Evolutionary conservation across 108 stramenopile genomes (phyloP).

Genomic region (Nannochloropsis salina): DNA sequence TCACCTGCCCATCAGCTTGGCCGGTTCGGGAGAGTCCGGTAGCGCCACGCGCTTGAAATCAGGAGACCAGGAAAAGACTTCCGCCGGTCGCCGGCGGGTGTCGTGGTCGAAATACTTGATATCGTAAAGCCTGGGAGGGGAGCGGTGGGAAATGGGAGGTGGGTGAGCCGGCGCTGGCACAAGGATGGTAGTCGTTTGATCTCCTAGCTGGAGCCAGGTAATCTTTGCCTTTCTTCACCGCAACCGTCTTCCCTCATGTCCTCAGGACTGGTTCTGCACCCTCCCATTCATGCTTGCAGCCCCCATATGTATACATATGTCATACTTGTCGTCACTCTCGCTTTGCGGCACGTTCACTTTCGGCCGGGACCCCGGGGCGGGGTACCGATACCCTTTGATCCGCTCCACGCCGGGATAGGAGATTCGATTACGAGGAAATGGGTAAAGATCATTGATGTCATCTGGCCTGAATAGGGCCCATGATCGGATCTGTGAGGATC

Average conservation of each 20-base stretch:
- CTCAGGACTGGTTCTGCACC: too few species aligned
- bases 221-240: too few species aligned
- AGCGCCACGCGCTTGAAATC: not conserved
- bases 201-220: too few species aligned
- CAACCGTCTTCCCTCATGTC: too few species aligned
- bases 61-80: slow-evolving; percentile 23
- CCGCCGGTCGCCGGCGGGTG: slow-evolving; percentile 28
- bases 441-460: not conserved
- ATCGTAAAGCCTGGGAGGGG: slow-evolving; percentile 28
- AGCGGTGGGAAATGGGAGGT: not conserved
- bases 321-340: not conserved
- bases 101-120: slow-evolving; percentile 36
- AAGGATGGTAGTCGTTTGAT: too few species aligned
- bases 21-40: not conserved
- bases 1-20: not conserved
- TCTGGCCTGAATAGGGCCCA: not conserved
- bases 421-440: not conserved
- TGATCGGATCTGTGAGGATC: not conserved
- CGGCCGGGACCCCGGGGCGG: not conserved
- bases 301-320: not conserved
- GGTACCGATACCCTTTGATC: not conserved
- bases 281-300: too few species aligned
- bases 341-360: slow-evolving; percentile 2
- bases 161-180: not conserved
- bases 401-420: slow-evolving; percentile 12